Evolutionary conservation across 108 stramenopile genomes (phyloP), one percentile per base, ranked within the genome.

Genomic region (Discostella pseudostelligera): DNA sequence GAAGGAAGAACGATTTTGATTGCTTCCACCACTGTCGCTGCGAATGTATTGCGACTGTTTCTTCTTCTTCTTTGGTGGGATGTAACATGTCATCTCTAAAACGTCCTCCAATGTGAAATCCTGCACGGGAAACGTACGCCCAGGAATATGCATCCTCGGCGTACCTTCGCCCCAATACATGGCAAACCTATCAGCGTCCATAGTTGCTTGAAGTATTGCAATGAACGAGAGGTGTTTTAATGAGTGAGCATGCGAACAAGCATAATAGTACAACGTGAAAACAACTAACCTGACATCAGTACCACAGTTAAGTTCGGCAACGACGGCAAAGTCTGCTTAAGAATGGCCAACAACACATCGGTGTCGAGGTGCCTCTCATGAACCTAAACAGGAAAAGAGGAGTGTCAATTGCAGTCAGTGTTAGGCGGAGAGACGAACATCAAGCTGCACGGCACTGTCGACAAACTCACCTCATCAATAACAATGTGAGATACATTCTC

Each of bases 91-190:
- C 17, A 91, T 59, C 17, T 55, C 22, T 13, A 95, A 37, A 0
- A 96, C 94, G 69, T 99, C 92, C 60, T 97, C 96, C 45, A 97
- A 65, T 59, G 74, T 87, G 36, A 89, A 90, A 54, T 94, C 89
- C 37, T 83, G 37, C 0, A 99, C 99, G 29, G 97, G 96, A 63
- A 92, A 89, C 0, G 97, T 95, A 20, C 95, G 82, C 9, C 98
- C 98, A 2, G 97, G 96, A 47, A 99, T 95, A 19, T 93, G 84
- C 73, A 99, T 79, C 21, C 88, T 71, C 0, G 92, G 92, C 8
- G 89, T 90, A 8, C 55, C 39, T 4, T 54, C 26, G 21, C 81
- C 79, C 86, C 90, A 90, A 57, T 95, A 97, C 1, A 69, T 63
- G 0, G 87, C 87, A 72, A 96, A 93, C 12, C 88, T 66, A 72